Base-by-base conservation (phyloP, 2,329 filamentous ascomycete genomes). In the Botrytis squamosa region DNA sequence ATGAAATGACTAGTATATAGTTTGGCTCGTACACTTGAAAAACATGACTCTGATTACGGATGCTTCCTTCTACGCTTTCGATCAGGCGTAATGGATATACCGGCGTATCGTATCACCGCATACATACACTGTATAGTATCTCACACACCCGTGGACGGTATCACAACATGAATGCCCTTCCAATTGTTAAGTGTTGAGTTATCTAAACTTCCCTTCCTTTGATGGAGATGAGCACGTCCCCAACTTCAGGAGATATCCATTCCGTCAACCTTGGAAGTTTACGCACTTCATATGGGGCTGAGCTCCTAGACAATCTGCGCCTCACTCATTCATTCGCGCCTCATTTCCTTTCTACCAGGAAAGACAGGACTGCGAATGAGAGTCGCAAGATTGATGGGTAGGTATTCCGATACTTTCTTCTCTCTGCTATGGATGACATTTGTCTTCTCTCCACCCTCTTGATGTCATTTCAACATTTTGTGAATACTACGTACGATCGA, bases 201-300 rank as follows among this genome's bases (percentile, higher is more conserved):
- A 49, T 33, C 40, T 52, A 38, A 57, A 40, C 20, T 59, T 69
- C n/a, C 59, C 67, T 59, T 60, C 36, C 49, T 44, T 70, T 44
- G 29, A 42, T 60, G 18, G 52, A 60, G 29, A 70, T 33, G 36
- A 42, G 52, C 67, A 59, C 40, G 52, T 55, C 62, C 62, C 70
- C 46, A 60, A 29, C 46, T 29, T 72, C 70, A 72, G 70, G 70
- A 72, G 71, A 59, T 60, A 60, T 69, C 71, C 63, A 52, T 67
- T 69, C 71, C 63, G 63, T 67, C 25, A 44, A 33, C 33, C 33
- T 33, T 33, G 33, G 33, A 33, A 60, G 52, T 72, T 38, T 72
- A 69, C 64, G 71, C 64, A 72, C 25, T 69, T 25, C 29, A 33
- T 40, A 72, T 72, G 71, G 71, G 71, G 71, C 71, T 69, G 71